These are phyloP conservation scores for Oxyria digyna DNA, from an alignment of 148 eudicot genomes.

Conservation along the genomic window DNA sequence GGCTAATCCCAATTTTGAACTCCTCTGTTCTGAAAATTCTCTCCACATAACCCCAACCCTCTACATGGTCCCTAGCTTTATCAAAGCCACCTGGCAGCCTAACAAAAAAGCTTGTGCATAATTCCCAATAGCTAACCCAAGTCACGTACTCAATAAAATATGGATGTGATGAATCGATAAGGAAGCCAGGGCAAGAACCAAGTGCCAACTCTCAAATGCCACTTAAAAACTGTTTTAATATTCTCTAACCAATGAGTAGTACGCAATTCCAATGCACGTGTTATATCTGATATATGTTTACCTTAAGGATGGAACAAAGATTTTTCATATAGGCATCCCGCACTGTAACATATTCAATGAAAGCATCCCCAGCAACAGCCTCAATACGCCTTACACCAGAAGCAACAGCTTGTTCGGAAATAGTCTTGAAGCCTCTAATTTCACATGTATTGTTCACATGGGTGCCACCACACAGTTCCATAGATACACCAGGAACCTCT, in stretches of 20 bases:
- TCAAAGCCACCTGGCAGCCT: too few relatives aligned
- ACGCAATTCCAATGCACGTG: slow-evolving; percentile 3
- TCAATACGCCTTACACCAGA: slow-evolving; percentile 95
- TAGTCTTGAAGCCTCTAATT: slow-evolving; percentile 91
- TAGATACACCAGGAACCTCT: slow-evolving; percentile 95
- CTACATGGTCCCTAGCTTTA: too few relatives aligned
- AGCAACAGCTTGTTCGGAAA: slow-evolving; percentile 91
- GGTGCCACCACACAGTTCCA: slow-evolving; percentile 97
- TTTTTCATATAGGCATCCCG: slow-evolving; percentile 86
- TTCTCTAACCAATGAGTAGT: not conserved
- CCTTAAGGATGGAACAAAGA: slow-evolving; percentile 88
- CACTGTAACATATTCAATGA: slow-evolving; percentile 59
- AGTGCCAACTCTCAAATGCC: not conserved
- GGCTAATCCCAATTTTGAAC: too few relatives aligned
- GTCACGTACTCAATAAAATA: not conserved
- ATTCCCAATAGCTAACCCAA: too few relatives aligned
- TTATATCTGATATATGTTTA: slow-evolving; percentile 15
- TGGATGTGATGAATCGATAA: not conserved
- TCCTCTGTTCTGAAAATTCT: too few relatives aligned
- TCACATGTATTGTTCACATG: slow-evolving; percentile 85
- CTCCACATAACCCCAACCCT: too few relatives aligned
- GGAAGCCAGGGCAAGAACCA: not conserved
- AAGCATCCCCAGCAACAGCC: slow-evolving; percentile 99
- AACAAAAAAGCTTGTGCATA: too few relatives aligned
- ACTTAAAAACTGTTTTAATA: not conserved